Conservation (phyloP, 2,329 filamentous ascomycete species). For the Fusarium setosum region DNA sequence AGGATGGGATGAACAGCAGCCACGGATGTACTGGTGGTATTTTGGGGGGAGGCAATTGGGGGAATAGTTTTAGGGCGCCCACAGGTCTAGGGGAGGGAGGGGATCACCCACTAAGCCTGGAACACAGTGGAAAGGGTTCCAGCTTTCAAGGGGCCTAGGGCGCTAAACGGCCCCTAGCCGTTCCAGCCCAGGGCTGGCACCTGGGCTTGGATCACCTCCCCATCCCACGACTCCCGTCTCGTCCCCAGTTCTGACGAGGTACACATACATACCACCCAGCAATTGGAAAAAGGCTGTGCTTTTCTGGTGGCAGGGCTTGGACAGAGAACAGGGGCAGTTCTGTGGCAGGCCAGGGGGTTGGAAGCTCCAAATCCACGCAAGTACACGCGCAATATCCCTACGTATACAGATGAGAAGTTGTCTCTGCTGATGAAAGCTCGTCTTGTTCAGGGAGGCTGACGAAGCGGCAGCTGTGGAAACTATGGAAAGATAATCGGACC, state of each 20-base stretch:
- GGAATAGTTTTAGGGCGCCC: constrained; percentile 16
- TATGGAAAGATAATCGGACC: neutral
- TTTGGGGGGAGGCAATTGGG: constrained; percentile 11
- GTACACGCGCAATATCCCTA: constrained; percentile 3
- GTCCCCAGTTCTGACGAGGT: constrained; percentile 10
- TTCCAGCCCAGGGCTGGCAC: constrained; percentile 31
- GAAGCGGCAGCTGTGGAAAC: neutral
- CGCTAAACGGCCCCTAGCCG: constrained; percentile 37
- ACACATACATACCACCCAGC: constrained; percentile 11
- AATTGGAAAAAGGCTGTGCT: constrained; percentile 8
- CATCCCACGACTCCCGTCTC: neutral
- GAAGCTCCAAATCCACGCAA: constrained; percentile 2
- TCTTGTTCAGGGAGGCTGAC: neutral
- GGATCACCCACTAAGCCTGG: constrained; percentile 34
- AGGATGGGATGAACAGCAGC: too few species aligned
- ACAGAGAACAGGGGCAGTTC: constrained; percentile 8
- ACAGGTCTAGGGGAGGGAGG: constrained; percentile 12
- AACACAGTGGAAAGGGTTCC: constrained; percentile 31
- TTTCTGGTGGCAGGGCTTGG: constrained; percentile 9
- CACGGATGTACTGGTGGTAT: too few species aligned
- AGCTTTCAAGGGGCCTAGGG: constrained; percentile 31
- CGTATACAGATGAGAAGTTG: neutral
- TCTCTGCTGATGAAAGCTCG: neutral
- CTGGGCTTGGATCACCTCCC: constrained; percentile 6
- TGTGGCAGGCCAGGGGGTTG: constrained; percentile 25